Conservation (phyloP, 768 basidiomycete species). For the Tricholoma bakamatsutake region DNA sequence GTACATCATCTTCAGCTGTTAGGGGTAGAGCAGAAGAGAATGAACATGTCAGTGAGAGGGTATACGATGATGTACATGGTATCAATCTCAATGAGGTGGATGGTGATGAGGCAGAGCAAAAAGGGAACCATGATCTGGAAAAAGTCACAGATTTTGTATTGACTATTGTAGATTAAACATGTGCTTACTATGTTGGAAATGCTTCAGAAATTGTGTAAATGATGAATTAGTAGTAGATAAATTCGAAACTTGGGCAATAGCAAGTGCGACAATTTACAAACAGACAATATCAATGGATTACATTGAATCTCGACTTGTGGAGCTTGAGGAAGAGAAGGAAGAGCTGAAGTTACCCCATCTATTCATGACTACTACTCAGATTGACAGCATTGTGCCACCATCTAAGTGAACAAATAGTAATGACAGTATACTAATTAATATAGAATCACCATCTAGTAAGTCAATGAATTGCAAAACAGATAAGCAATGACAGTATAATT, state of each 20-base stretch:
- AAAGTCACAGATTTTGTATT: conserved; percentile 1
- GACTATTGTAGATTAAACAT: background rate
- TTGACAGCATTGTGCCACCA: background rate
- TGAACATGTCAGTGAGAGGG: too few relatives aligned
- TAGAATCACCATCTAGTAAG: background rate
- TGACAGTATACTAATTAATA: too few relatives aligned
- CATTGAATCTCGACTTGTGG: too few relatives aligned
- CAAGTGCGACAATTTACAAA: too few relatives aligned
- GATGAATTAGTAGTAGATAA: background rate
- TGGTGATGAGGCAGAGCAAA: background rate
- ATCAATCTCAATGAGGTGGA: too few relatives aligned
- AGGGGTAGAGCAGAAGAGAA: too few relatives aligned
- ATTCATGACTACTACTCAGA: too few relatives aligned
- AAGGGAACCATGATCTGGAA: conserved; percentile 1
- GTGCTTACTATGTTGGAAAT: background rate
- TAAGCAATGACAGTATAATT: background rate
- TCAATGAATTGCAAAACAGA: background rate
- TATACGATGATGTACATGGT: too few relatives aligned
- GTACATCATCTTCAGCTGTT: too few relatives aligned
- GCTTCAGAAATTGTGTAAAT: background rate
- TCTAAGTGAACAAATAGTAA: too few relatives aligned
- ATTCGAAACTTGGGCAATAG: background rate
- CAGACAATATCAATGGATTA: background rate
- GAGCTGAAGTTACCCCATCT: too few relatives aligned
- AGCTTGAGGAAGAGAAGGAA: too few relatives aligned